Base-by-base conservation (phyloP, 2,329 filamentous ascomycete species). In the Fusarium sambucinum region DNA sequence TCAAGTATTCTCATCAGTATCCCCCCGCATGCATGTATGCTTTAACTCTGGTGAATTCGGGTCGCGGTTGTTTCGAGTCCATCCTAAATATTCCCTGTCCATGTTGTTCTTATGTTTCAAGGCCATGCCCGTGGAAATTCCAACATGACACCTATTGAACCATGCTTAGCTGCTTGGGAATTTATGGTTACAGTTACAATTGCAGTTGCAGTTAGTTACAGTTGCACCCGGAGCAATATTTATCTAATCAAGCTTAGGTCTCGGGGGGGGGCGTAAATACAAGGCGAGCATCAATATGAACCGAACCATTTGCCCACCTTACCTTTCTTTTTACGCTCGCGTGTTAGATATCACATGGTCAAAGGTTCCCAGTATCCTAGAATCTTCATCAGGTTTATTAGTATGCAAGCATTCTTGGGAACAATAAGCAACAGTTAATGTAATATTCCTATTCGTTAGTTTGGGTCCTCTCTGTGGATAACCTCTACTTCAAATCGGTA, bases 51-150 rank as follows among this genome's bases (percentile, higher is more conserved):
- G 53, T 60, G 60, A 52, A 55, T 50, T 70, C 52, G 59, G 67
- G 53, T 57, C 67, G 59, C 59, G 59, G 68, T 65, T 70, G 67
- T 70, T 70, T 70, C 67, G 67, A 63, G 50, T 59, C 53, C 40
- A 42, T 42, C 40, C 45, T 48, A 51, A 38, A 21, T 44, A 40
- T 42, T 59, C 60, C 59, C 59, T 62, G 33, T 54, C 55, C 60
- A 52, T 30, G 30, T 40, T 69, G 64, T 48, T 57, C 61, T 65
- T 72, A 50, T 73, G 71, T 73, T 73, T 73, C 71, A 73, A 70
- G 57, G 64, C 66, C 71, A 73, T 70, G 63, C 70, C 33, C 12
- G 6, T 38, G n/a, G 23, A 21, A 51, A 29, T 38, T 40, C 10
- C 47, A 38, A 16, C 33, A 27, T 50, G 21, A 50, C 35, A 14